phyloP scores from a whole-genome alignment of 495 filamentous ascomycete species.

The Cladorrhinum samala region DNA sequence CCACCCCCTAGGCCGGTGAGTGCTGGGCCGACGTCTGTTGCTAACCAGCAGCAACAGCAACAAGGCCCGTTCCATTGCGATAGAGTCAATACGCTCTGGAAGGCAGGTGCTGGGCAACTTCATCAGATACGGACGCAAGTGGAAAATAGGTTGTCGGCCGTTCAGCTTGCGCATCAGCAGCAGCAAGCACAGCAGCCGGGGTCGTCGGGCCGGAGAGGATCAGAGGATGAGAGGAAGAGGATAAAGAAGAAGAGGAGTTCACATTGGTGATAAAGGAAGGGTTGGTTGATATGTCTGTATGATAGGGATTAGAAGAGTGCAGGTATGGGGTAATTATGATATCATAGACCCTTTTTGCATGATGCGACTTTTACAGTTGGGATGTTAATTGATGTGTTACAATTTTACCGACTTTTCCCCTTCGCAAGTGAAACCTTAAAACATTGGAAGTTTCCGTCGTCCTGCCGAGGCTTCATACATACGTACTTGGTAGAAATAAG shows the following conservation, averaged over 20 bases:
- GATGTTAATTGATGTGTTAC: no score
- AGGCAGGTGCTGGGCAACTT: slow-evolving; percentile 13
- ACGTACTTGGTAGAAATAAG: no score
- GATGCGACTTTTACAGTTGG: no score
- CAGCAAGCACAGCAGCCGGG: not conserved
- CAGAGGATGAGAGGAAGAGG: slow-evolving; percentile 28
- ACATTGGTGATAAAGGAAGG: not conserved
- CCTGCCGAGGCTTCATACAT: no score
- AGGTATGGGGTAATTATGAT: not conserved
- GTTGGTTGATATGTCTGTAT: not conserved
- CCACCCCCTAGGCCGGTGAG: slow-evolving; percentile 38
- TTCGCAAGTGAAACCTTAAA: no score
- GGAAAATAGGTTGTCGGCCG: slow-evolving; percentile 8
- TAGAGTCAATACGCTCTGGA: slow-evolving; percentile 25
- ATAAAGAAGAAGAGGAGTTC: slow-evolving; percentile 43
- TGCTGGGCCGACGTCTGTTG: slow-evolving; percentile 27
- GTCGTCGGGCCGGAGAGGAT: slow-evolving; percentile 18
- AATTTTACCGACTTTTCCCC: no score
- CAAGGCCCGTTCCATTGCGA: slow-evolving; percentile 21
- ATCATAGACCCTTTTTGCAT: no score
- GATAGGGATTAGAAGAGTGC: no score
- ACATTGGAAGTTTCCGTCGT: no score
- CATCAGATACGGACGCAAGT: slow-evolving; percentile 9
- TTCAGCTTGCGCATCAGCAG: slow-evolving; percentile 18
- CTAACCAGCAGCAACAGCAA: not conserved